phyloP scores from a whole-genome alignment of 1,139 yeast genomes.

The Komagataea norvegica region DNA sequence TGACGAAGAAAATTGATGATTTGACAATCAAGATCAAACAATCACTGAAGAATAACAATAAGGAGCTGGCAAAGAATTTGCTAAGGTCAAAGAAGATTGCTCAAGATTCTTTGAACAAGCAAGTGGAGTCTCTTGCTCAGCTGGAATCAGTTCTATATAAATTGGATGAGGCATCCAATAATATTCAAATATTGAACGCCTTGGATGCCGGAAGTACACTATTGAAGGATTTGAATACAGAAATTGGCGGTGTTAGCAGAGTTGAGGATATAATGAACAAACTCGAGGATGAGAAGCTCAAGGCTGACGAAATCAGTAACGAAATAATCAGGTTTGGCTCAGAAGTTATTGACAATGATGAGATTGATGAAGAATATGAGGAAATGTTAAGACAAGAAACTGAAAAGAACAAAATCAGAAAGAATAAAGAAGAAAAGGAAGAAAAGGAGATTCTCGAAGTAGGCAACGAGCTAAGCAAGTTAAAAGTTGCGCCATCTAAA shows the following conservation, averaged over 20 bases:
- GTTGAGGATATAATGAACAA: constrained; percentile 40
- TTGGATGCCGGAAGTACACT: constrained; percentile 34
- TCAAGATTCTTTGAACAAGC: constrained; percentile 32
- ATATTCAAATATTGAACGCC: constrained; percentile 36
- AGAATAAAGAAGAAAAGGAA: neutral
- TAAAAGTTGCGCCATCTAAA: constrained; percentile 13
- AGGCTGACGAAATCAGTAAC: constrained; percentile 34
- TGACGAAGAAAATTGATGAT: constrained; percentile 19
- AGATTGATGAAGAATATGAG: constrained; percentile 35
- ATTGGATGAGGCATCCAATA: constrained; percentile 45
- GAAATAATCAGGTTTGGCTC: constrained; percentile 27
- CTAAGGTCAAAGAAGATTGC: constrained; percentile 30
- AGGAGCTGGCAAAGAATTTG: constrained; percentile 19
- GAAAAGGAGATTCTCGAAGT: constrained; percentile 9
- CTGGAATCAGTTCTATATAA: constrained; percentile 38
- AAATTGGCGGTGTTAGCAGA: constrained; percentile 33
- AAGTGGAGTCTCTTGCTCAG: constrained; percentile 34
- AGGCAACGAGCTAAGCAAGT: constrained; percentile 7
- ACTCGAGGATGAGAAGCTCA: constrained; percentile 37
- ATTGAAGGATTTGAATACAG: constrained; percentile 28
- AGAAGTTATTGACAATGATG: constrained; percentile 28
- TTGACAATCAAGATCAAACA: constrained; percentile 15
- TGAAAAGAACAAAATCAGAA: constrained; percentile 8
- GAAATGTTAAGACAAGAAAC: constrained; percentile 20
- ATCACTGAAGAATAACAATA: constrained; percentile 17